Evolutionary conservation across 805 yeast species (phyloP), one percentile per base, ranked within the genome.

Genomic region (Spathaspora gorwiae): DNA sequence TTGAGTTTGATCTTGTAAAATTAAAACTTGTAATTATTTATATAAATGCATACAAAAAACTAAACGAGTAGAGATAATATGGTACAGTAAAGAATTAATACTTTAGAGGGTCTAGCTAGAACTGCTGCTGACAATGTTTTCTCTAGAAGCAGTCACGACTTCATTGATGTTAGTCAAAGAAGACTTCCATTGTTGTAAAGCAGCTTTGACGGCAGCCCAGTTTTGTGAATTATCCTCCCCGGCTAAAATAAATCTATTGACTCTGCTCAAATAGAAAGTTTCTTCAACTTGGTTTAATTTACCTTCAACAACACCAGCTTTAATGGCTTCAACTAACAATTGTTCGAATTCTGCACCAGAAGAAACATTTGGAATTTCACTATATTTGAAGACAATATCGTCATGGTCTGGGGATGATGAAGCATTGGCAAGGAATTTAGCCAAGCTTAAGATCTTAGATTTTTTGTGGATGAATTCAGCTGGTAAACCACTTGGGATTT

Each of bases 291-390:
- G 76, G 56, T 71, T 69, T 52, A 72, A 64, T 53, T 70, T 71
- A 43, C 76, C 76, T 57, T 71, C 75, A 42, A 72, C 55, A 42
- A 72, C 69, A 37, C 70, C 72, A n/a, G 69, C 60, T 54, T 69
- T 70, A 50, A 72, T 70, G 34, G 74, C 62, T 51, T 66, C 68
- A 35, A 72, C 64, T 50, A 72, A 57, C 47, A 71, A 60, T 38
- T 61, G 55, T 54, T 72, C 76, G 39, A 71, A 64, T 41, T 68
- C 72, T 33, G 55, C 47, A 12, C 64, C 45, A 8, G 65, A 54
- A 3, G 61, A 49, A 11, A 59, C 59, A 30, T 53, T 47, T 29
- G 75, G 71, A 36, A 72, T 60, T 39, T 71, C 75, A 39, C 50
- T 53, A 56, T 68, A 70, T 41, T 59, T 59, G 57, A 67, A 70